phyloP scores from a whole-genome alignment of 345 rosid species.

The Dovyalis caffra region DNA sequence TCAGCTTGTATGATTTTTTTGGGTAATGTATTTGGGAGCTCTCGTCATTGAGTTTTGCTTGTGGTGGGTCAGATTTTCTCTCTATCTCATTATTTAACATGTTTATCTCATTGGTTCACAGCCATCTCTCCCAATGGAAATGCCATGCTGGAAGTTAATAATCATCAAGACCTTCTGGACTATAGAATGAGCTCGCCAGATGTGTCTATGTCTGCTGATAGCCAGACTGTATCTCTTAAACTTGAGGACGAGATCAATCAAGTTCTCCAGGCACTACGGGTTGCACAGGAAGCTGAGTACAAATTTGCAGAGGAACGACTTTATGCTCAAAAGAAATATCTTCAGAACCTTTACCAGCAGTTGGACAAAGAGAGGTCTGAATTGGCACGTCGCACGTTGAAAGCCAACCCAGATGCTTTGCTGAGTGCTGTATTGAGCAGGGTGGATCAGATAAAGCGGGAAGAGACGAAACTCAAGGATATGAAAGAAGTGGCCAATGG shows the following conservation, averaged over 20 bases:
- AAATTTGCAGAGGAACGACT: slow-evolving; percentile 62
- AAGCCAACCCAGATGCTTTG: slow-evolving; percentile 33
- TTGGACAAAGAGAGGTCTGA: slow-evolving; percentile 66
- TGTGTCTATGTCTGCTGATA: slow-evolving; percentile 39
- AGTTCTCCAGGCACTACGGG: slow-evolving; percentile 53
- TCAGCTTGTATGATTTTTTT: too few species aligned
- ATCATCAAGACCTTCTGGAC: slow-evolving; percentile 31
- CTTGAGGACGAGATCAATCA: slow-evolving; percentile 61
- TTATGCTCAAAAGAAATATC: slow-evolving; percentile 54
- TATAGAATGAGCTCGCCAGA: slow-evolving; percentile 18
- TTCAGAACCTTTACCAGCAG: slow-evolving; percentile 54
- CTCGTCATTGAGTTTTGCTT: too few species aligned
- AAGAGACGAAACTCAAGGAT: slow-evolving; percentile 51
- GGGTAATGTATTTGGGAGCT: too few species aligned
- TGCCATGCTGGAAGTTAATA: slow-evolving; percentile 24
- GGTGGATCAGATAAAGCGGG: slow-evolving; percentile 57
- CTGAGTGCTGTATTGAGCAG: slow-evolving; percentile 39
- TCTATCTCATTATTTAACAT: background rate
- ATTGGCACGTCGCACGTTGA: slow-evolving; percentile 26
- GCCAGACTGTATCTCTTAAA: slow-evolving; percentile 43
- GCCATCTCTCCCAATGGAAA: slow-evolving; percentile 37
- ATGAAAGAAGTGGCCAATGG: slow-evolving; percentile 76
- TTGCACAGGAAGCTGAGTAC: slow-evolving; percentile 63
- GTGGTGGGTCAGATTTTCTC: background rate
- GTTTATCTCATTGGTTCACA: slow-evolving; percentile 18